Base-by-base conservation (phyloP, 2,329 filamentous ascomycete species). In the Achaetomium macrosporum region DNA sequence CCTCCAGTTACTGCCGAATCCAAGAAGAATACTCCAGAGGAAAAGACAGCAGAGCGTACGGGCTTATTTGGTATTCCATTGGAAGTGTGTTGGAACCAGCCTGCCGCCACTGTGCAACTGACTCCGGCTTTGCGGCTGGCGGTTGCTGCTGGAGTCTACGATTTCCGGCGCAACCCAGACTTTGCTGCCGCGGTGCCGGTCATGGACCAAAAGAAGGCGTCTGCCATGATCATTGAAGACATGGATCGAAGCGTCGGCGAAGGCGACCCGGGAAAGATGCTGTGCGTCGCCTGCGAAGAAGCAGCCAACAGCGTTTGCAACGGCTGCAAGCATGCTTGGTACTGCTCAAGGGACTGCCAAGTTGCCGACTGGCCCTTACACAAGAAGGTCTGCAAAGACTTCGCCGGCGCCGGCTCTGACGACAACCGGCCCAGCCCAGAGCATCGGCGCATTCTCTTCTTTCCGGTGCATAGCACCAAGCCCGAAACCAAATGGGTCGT, bases 321-420 rank as follows among this genome's bases (percentile, higher is more conserved):
- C 30, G 10, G 25, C 13, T 58, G 56, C 51, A 20, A 47, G 9
- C n/a, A 19, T 4, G 54, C 57, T 11, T 12, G 20, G 3, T 58
- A 58, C 51, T 57, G 57, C 30, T 57, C 55, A 2, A 7, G 15
- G 8, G 35, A 43, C 3, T 57, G 57, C 36, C 49, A 57, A 47
- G 16, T 25, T 4, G n/a, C 31, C 5, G 57, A 59, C 52, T 51
- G 50, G 49, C 25, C 46, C 33, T 16, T 55, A 15, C 57, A 59
- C 50, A 53, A 53, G 51, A 47, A 49, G 40, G 12, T 59, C 16
- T 59, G 57, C 42, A 25, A 50, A 5, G 49, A 41, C 15, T 49
- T 59, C 30, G 43, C 36, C 1, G 43, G 35, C 13, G 9, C 29
- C 5, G 35, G 16, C 4, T 11, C 31, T 1, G 25, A 39, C 4